These are phyloP conservation scores for Teunomyces lycoperdinae DNA, from an alignment of 805 yeast genomes.

Conservation along the genomic window DNA sequence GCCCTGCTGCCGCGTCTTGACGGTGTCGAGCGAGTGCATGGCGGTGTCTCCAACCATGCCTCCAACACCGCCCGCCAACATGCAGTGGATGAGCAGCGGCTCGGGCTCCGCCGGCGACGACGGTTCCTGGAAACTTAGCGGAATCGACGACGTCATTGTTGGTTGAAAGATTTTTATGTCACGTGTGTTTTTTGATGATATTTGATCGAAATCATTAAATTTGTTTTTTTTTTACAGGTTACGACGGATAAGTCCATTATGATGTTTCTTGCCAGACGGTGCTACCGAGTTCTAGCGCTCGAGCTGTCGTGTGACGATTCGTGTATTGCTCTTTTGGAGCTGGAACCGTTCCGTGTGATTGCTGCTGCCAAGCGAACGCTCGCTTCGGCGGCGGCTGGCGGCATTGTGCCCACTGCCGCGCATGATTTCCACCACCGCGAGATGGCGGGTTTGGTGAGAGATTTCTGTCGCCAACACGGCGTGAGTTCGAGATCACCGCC, in stretches of 20 bases:
- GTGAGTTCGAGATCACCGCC: slow-evolving; percentile 40
- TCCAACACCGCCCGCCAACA: slow-evolving; percentile 92
- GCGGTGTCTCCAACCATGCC: slow-evolving; percentile 88
- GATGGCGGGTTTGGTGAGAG: slow-evolving; percentile 50
- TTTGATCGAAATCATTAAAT: background rate
- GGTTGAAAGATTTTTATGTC: slow-evolving; percentile 4
- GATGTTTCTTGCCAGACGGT: slow-evolving; percentile 14
- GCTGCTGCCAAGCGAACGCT: slow-evolving; percentile 65
- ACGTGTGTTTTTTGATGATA: background rate
- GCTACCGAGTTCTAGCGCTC: slow-evolving; percentile 73
- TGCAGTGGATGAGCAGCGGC: slow-evolving; percentile 49
- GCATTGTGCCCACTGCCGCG: slow-evolving; percentile 85
- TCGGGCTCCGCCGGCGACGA: slow-evolving; percentile 6
- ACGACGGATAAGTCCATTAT: too few relatives aligned
- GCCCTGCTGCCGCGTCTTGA: slow-evolving; percentile 97
- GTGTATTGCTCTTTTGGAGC: slow-evolving; percentile 68
- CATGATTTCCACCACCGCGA: slow-evolving; percentile 68
- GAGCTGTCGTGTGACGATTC: slow-evolving; percentile 97
- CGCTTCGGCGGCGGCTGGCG: slow-evolving; percentile 67
- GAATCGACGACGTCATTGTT: slow-evolving; percentile 29
- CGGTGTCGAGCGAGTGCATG: slow-evolving; percentile 96
- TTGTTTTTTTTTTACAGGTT: too few relatives aligned
- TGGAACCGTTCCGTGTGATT: slow-evolving; percentile 46
- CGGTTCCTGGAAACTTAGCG: slow-evolving; percentile 29
- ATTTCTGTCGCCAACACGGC: slow-evolving; percentile 38